These are phyloP conservation scores for Pisolithus microcarpus DNA, from an alignment of 768 basidiomycete genomes.

Conservation along the genomic window DNA sequence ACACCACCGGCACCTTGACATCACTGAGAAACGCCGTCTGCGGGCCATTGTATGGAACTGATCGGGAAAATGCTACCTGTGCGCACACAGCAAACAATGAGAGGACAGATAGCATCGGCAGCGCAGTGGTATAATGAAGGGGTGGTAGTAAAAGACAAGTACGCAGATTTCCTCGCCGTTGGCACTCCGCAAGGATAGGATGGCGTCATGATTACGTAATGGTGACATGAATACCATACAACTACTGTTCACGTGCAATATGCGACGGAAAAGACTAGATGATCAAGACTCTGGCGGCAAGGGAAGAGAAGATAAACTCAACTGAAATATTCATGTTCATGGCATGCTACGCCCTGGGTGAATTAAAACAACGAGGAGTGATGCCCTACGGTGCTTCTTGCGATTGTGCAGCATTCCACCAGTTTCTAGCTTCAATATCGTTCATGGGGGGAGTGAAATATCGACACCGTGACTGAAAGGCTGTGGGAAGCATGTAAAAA, in stretches of 20 bases:
- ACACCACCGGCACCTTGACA: constrained; percentile 42
- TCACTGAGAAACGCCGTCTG: constrained; percentile 9
- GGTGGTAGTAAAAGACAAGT: neutral
- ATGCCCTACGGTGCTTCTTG: constrained; percentile 27
- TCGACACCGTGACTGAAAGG: constrained; percentile 71
- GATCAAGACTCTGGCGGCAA: neutral
- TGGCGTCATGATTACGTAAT: constrained; percentile 26
- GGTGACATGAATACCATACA: neutral
- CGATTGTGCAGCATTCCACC: constrained; percentile 44
- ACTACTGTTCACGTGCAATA: neutral
- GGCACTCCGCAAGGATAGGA: neutral
- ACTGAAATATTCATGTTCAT: constrained; percentile 9
- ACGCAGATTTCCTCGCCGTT: constrained; percentile 1
- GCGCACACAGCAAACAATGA: constrained; percentile 11
- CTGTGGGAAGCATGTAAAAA: constrained; percentile 33
- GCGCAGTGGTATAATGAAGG: constrained; percentile 11
- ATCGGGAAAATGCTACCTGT: constrained; percentile 9
- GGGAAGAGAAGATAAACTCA: constrained; percentile 5
- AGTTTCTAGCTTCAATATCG: constrained; percentile 48
- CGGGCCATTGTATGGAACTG: constrained; percentile 17
- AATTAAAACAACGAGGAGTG: constrained; percentile 27
- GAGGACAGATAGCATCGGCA: constrained; percentile 15
- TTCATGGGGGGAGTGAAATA: constrained; percentile 65
- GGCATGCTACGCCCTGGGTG: constrained; percentile 8
- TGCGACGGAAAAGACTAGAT: constrained; percentile 1